Base-by-base conservation (phyloP, 495 filamentous ascomycete genomes). In the Hyaloscypha variabilis region DNA sequence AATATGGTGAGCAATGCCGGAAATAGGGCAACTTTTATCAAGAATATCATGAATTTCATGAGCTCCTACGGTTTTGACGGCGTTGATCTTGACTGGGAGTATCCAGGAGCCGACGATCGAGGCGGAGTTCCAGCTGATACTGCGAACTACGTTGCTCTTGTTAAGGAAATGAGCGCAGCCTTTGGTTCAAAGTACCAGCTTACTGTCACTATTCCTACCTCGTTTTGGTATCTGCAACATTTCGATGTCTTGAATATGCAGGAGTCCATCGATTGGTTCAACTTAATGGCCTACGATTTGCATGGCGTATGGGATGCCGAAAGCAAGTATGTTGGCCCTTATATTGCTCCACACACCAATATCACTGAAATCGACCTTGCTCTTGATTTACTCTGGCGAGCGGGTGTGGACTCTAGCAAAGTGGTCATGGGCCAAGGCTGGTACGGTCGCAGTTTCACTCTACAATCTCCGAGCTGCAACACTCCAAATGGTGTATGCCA, bases 321-420 rank as follows among this genome's bases (percentile, higher is more conserved):
- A 6, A 13, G 54, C 29, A 67, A 70, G n/a, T 65, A 53, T 0
- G 75, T 77, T 26, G 83, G 80, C 1, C 39, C 57, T 14, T 59
- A 72, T 42, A 69, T 81, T 13, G 39, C 68, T 0, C 75, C 73
- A 0, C 85, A 88, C 64, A 85, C 83, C 1, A 87, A 88, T 64
- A 60, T 85, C 0, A 85, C 84, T 0, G 85, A 86, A 71, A 87
- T 88, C 59, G 63, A 84, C 13, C 24, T 64, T 2, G 78, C 74
- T 0, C 24, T 81, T 0, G 70, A 85, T 19, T 76, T 88, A 8
- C 31, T 1, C 69, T 85, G 2, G 85, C 83, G 83, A 69, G 83
- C 10, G 17, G 24, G 24, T 52, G 21, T 65, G 34, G 19, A 26
- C 14, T 54, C 54, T 31, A 19, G 11, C 3, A 75, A 83, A 59